Conservation (phyloP, 2,329 filamentous ascomycete genomes). For the Knufia fluminis region DNA sequence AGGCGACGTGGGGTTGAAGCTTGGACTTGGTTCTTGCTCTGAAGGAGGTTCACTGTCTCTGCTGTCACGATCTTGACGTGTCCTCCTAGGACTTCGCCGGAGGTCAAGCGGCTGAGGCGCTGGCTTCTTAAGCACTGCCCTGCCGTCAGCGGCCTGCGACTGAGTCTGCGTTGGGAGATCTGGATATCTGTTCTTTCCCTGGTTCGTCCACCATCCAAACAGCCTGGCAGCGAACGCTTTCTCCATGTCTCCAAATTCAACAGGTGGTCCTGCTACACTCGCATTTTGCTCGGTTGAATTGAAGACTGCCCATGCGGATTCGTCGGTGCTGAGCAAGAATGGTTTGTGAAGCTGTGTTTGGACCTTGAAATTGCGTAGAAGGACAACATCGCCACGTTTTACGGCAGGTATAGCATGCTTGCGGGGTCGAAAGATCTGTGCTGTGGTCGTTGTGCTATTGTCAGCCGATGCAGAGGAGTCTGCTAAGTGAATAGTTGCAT, state of each 20-base stretch:
- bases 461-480: conserved; percentile 33
- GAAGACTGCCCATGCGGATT: conserved; percentile 41
- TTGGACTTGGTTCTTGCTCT: background rate
- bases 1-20: background rate
- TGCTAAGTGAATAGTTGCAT: conserved; percentile 34
- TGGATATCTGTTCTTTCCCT: conserved; percentile 23
- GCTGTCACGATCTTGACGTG: background rate
- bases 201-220: conserved; percentile 34
- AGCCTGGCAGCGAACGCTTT: conserved; percentile 27
- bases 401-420: conserved; percentile 32
- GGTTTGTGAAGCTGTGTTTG: conserved; percentile 32
- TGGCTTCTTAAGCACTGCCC: background rate
- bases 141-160: background rate
- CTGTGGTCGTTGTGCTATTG: conserved; percentile 26
- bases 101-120: background rate
- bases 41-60: background rate
- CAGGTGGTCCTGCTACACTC: conserved; percentile 30
- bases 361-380: conserved; percentile 40
- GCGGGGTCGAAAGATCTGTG: conserved; percentile 35
- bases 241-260: conserved; percentile 34
- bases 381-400: conserved; percentile 32
- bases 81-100: background rate
- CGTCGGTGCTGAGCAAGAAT: conserved; percentile 33
- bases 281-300: conserved; percentile 10
- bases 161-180: background rate